phyloP scores from a whole-genome alignment of 768 basidiomycete species.

The Lactarius psammicola region DNA sequence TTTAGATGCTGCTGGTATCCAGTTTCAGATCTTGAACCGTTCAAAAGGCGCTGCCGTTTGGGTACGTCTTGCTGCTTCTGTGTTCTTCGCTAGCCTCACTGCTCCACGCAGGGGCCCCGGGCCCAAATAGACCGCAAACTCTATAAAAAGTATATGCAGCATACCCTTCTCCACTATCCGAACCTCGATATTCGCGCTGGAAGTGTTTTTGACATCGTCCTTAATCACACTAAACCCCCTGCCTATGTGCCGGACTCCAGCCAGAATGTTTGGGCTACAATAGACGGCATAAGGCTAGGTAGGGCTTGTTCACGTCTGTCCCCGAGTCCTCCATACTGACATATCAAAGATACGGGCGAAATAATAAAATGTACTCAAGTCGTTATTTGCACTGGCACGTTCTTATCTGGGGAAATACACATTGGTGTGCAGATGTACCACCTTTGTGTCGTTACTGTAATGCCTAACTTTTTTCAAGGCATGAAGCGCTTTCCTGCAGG shows the following conservation, averaged over 20 bases:
- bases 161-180: slow-evolving; percentile 58
- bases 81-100: neutral
- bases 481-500: slow-evolving; percentile 77
- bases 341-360: slow-evolving; percentile 62
- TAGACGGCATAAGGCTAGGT: slow-evolving; percentile 72
- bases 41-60: slow-evolving; percentile 89
- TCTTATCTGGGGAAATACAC: slow-evolving; percentile 88
- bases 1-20: slow-evolving; percentile 82
- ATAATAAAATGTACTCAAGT: slow-evolving; percentile 74
- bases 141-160: slow-evolving; percentile 83
- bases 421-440: slow-evolving; percentile 50
- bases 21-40: slow-evolving; percentile 82
- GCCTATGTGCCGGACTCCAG: slow-evolving; percentile 29
- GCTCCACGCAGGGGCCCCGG: slow-evolving; percentile 67
- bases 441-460: neutral
- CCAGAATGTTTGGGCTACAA: slow-evolving; percentile 47
- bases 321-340: neutral
- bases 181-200: slow-evolving; percentile 68
- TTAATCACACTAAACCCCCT: slow-evolving; percentile 45
- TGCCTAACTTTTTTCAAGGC: slow-evolving; percentile 39
- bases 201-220: slow-evolving; percentile 76
- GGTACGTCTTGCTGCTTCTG: slow-evolving; percentile 45
- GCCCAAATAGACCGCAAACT: slow-evolving; percentile 86
- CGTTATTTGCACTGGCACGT: slow-evolving; percentile 89
- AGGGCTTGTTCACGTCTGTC: slow-evolving; percentile 10